Evolutionary conservation across 352 stramenopile species (phyloP), one percentile per base, ranked within the genome.

Genomic region (Globisporangium recalcitrans): DNA sequence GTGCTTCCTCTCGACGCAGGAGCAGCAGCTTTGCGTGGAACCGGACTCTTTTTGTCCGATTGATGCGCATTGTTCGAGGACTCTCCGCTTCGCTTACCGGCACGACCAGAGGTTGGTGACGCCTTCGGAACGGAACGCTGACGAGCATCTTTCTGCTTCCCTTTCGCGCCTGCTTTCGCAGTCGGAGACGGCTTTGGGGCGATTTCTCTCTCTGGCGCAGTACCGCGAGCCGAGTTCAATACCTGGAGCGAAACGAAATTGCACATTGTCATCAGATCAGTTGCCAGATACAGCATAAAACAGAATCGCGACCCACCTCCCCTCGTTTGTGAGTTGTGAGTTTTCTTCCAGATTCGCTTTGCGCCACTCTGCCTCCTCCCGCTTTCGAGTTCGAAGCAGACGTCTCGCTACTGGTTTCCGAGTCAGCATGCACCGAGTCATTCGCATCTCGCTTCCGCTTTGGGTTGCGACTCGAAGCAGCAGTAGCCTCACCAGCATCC

Each of bases 381-480:
- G 27, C 3, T 55, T 42, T 56, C 21, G 54, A 46, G 14, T 57
- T 52, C 9, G 48, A 24, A 8, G 42, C 38, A 6, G 62, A 67
- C 13, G 44, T 27, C 8, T 67, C 62, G 21, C 62, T 66, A 27
- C 52, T 63, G 26, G 62, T 54, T 36, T 63, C 62, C 10, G 62
- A 63, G 31, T 58, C 62, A 2, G 34, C 38, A 55, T 24, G 40
- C 13, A 52, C 14, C 6, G 19, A 51, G 2, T 47, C 8, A 5
- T 42, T 51, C 16, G 4, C 49, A 1, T 70, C 64, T 22, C 70
- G 72, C 51, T 80, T 80, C 4, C 72, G 59, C 55, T 77, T 80
- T 16, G 66, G 63, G 38, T 47, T 46, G 21, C 52, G 64, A 36
- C 22, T 58, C 11, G n/a, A 47, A 40, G 27, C 48, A 24, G 5